Evolutionary conservation across 352 stramenopile genomes (phyloP).

Genomic region (Globisporangium barbulae): DNA sequence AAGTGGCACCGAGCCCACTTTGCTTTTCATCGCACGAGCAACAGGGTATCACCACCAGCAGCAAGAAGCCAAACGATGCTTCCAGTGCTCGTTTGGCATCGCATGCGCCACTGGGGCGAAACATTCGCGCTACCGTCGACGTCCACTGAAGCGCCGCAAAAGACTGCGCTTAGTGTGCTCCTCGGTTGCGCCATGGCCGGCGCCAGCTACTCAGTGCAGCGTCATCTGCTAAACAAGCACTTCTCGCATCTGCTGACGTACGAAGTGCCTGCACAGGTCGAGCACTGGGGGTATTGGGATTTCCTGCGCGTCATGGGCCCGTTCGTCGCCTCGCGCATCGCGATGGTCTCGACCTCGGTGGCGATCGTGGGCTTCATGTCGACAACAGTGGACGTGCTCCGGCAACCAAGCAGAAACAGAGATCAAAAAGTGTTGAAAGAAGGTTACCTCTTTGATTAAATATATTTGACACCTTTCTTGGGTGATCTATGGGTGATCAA

Average conservation of each 20-base stretch:
- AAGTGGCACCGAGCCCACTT: neutral
- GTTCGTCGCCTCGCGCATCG: constrained; percentile 49
- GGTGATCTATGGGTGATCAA: too few relatives aligned
- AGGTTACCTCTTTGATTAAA: too few relatives aligned
- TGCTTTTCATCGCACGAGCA: neutral
- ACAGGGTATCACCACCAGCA: neutral
- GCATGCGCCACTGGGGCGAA: constrained; percentile 63
- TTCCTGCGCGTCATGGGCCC: constrained; percentile 62
- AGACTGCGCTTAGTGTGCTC: constrained; percentile 36
- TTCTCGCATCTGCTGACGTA: constrained; percentile 67
- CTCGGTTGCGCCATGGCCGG: constrained; percentile 29
- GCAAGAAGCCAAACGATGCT: constrained; percentile 23
- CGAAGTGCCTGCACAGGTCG: constrained; percentile 64
- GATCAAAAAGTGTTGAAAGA: too few relatives aligned
- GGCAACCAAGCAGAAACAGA: constrained; percentile 1
- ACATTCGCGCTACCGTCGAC: constrained; percentile 35
- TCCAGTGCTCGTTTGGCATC: constrained; percentile 44
- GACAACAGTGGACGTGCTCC: constrained; percentile 48
- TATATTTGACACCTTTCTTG: too few relatives aligned
- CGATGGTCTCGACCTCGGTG: constrained; percentile 71
- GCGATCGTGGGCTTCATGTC: constrained; percentile 65
- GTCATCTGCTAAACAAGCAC: constrained; percentile 47
- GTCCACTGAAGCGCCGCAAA: constrained; percentile 29
- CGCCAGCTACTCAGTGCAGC: constrained; percentile 49
- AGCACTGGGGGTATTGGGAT: constrained; percentile 62